A percentile compares a stretch with the other conserved stretches of the same genome.
These are phyloP conservation scores for Penicillium sp. DNA, from an alignment of 2,329 filamentous ascomycete species.

Conservation along the genomic window DNA sequence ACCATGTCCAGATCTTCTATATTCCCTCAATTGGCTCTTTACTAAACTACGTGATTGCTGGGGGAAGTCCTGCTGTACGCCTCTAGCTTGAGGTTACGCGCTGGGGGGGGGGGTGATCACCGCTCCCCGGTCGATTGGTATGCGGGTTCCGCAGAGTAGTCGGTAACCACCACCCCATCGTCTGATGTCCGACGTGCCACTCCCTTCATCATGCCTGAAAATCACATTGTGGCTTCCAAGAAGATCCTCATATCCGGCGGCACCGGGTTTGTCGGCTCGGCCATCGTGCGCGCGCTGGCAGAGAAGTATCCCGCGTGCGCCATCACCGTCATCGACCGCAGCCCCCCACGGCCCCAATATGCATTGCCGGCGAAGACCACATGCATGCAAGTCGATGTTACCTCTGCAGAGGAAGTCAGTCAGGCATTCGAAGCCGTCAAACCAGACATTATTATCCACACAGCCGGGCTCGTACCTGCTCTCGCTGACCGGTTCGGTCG, in stretches of 20 bases:
- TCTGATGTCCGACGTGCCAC: too few species aligned
- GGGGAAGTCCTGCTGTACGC: not conserved
- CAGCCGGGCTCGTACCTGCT: constrained; percentile 49
- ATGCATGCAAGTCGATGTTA: constrained; percentile 38
- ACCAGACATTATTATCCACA: constrained; percentile 54
- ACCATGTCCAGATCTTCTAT: constrained; percentile 16
- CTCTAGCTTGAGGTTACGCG: not conserved
- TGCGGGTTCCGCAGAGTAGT: not conserved
- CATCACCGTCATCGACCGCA: constrained; percentile 39
- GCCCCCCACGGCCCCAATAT: constrained; percentile 30
- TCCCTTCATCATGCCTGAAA: not conserved
- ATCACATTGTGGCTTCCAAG: not conserved
- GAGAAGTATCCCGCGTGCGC: constrained; percentile 37
- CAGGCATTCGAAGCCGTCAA: constrained; percentile 39
- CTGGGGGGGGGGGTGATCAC: not conserved
- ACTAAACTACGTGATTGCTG: not conserved
- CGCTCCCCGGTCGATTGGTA: not conserved
- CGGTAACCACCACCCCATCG: not conserved
- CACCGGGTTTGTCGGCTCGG: constrained; percentile 42
- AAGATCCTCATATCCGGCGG: constrained; percentile 39
- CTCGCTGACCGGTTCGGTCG: constrained; percentile 39
- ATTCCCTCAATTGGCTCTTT: not conserved
- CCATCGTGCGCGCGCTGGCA: constrained; percentile 37
- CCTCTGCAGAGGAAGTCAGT: constrained; percentile 25
- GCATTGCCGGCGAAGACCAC: constrained; percentile 22